Evolutionary conservation across 164 flowering plant species (phyloP).

Genomic region (Vitis rupestris): DNA sequence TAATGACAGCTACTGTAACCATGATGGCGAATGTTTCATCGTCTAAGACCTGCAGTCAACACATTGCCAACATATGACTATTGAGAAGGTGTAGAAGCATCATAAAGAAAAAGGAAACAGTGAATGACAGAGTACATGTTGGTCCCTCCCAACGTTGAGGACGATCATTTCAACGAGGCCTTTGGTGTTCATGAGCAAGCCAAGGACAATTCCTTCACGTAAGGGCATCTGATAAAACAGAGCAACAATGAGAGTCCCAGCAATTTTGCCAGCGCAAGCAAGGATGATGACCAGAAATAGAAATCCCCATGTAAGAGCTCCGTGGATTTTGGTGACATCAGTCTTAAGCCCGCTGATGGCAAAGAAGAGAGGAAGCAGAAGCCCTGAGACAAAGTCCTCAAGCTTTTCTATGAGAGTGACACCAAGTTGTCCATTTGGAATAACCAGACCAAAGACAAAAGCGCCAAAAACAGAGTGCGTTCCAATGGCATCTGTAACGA

Average conservation of each 20-base stretch:
- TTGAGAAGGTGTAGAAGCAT: no score
- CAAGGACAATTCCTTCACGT: constrained; percentile 31
- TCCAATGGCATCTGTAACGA: constrained; percentile 35
- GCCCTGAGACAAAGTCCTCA: constrained; percentile 38
- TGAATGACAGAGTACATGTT: constrained; percentile 19
- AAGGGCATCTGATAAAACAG: constrained; percentile 20
- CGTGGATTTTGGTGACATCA: constrained; percentile 3
- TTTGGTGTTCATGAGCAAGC: constrained; percentile 41
- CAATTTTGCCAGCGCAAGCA: constrained; percentile 25
- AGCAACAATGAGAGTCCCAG: constrained; percentile 23
- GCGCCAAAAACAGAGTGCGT: constrained; percentile 37
- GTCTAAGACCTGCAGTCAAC: constrained; percentile 25
- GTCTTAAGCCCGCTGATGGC: constrained; percentile 37
- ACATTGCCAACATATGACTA: no score
- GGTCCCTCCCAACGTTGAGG: constrained; percentile 34
- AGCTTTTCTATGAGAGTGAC: constrained; percentile 37
- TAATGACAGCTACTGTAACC: constrained; percentile 26
- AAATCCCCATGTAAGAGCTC: constrained; percentile 16
- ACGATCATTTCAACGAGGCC: constrained; percentile 36
- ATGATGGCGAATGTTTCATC: constrained; percentile 28
- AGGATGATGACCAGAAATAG: constrained; percentile 11
- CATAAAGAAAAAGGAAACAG: no score
- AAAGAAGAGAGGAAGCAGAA: constrained; percentile 34
- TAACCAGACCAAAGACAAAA: constrained; percentile 31
- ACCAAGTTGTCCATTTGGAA: constrained; percentile 32